Conservation (phyloP, 192 early-diverging fungal genomes). For the Rhizophagus sp. region DNA sequence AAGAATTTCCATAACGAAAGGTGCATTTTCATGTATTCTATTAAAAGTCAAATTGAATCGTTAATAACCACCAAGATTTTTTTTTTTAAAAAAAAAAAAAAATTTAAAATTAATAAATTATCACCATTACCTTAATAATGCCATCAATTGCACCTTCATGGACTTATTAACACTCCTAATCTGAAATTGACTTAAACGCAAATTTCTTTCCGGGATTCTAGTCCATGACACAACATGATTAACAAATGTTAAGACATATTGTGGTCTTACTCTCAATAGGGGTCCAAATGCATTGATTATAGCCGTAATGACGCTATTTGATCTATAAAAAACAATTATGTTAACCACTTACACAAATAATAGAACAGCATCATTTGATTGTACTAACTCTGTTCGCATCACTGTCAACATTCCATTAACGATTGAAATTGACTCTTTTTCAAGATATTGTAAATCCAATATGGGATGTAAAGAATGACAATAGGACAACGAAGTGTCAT, state of each 20-base stretch:
- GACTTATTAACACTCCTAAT: conserved; percentile 37
- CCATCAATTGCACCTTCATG: conserved; percentile 35
- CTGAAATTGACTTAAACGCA: conserved; percentile 22
- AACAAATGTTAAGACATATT: conserved; percentile 33
- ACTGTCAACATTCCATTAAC: conserved; percentile 32
- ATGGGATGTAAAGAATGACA: conserved; percentile 40
- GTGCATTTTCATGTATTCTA: conserved; percentile 3
- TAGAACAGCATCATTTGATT: not conserved
- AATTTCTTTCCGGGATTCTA: conserved; percentile 17
- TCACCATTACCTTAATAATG: conserved; percentile 36
- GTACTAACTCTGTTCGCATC: conserved; percentile 26
- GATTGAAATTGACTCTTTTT: conserved; percentile 35
- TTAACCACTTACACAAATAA: not conserved
- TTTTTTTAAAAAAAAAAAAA: not conserved
- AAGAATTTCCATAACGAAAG: conserved; percentile 7
- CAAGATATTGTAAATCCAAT: conserved; percentile 30
- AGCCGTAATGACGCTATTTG: conserved; percentile 39
- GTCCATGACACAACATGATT: conserved; percentile 33
- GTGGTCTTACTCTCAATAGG: conserved; percentile 36
- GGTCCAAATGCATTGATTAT: conserved; percentile 38
- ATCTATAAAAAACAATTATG: conserved; percentile 20
- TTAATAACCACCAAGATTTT: not conserved
- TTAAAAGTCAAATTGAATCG: not conserved
- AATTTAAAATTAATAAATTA: not conserved
- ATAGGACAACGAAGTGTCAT: conserved; percentile 37